A percentile compares a stretch with the other conserved stretches of the same genome.
Conservation (phyloP, 139 green algal genomes). For the Chlorella vulgaris region DNA sequence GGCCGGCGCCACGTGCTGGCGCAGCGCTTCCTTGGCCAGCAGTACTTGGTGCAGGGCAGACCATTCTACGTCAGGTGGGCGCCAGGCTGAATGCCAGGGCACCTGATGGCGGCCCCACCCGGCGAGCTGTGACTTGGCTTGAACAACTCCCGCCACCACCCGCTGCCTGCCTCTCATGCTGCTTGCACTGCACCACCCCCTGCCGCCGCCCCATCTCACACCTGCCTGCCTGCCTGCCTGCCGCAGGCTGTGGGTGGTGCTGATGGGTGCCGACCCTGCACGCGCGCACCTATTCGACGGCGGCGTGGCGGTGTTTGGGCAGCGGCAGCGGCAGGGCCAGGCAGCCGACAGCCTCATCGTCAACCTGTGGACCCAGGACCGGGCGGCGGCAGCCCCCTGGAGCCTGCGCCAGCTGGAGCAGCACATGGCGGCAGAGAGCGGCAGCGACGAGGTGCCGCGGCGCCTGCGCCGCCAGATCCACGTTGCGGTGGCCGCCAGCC, state of each 20-base stretch:
- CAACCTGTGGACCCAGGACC: conserved; percentile 73
- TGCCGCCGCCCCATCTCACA: background rate
- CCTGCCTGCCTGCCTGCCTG: background rate
- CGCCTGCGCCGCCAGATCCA: conserved; percentile 46
- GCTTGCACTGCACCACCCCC: background rate
- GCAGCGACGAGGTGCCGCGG: conserved; percentile 22
- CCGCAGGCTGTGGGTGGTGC: conserved; percentile 68
- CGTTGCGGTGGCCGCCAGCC: conserved; percentile 20
- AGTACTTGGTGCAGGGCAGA: conserved; percentile 50
- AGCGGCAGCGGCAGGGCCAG: background rate
- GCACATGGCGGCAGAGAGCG: conserved; percentile 36
- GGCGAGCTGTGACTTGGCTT: background rate
- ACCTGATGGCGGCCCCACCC: background rate
- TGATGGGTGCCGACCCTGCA: conserved; percentile 52
- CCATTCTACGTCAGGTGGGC: conserved; percentile 61
- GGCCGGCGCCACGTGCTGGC: conserved; percentile 50
- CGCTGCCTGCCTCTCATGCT: background rate
- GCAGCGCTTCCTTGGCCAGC: conserved; percentile 61
- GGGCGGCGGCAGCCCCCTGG: conserved; percentile 58
- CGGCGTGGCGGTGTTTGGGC: conserved; percentile 67
- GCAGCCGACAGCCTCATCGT: conserved; percentile 56
- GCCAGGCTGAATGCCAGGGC: background rate
- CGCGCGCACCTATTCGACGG: conserved; percentile 63
- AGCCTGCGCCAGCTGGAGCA: conserved; percentile 52
- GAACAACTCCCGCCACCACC: background rate